Conservation (phyloP, 345 rosid species). For the Gossypioides kirkii region DNA sequence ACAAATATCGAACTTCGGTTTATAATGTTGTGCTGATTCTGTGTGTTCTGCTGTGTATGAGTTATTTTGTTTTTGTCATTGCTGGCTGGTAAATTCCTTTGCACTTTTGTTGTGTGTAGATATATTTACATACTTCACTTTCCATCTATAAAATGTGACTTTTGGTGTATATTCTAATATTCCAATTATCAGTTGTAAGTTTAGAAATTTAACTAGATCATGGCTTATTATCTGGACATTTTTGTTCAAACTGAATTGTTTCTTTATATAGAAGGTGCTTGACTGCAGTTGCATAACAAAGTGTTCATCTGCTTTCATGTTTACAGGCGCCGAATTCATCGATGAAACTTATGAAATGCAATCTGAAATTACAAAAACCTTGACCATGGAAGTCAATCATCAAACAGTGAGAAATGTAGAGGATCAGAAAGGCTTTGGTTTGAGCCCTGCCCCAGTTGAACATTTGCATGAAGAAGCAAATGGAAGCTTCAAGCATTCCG, state of each 20-base stretch:
- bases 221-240: background rate
- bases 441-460: conserved; percentile 23
- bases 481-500: conserved; percentile 9
- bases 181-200: background rate
- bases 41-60: too few species aligned
- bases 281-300: background rate
- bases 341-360: conserved; percentile 27
- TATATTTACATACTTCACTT: background rate
- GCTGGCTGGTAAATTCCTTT: background rate
- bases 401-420: background rate
- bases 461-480: conserved; percentile 12
- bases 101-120: background rate
- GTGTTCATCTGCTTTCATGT: conserved; percentile 18
- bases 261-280: background rate
- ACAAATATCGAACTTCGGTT: background rate
- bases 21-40: background rate
- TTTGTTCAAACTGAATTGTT: background rate
- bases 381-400: conserved; percentile 17
- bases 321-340: conserved; percentile 34
- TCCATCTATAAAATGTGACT: background rate
- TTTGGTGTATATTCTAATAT: too few species aligned
- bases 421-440: conserved; percentile 18
- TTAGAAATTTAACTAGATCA: background rate
- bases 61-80: too few species aligned
- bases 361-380: conserved; percentile 20